Conservation (phyloP, 2,329 filamentous ascomycete genomes). For the Colletotrichum abscissum region DNA sequence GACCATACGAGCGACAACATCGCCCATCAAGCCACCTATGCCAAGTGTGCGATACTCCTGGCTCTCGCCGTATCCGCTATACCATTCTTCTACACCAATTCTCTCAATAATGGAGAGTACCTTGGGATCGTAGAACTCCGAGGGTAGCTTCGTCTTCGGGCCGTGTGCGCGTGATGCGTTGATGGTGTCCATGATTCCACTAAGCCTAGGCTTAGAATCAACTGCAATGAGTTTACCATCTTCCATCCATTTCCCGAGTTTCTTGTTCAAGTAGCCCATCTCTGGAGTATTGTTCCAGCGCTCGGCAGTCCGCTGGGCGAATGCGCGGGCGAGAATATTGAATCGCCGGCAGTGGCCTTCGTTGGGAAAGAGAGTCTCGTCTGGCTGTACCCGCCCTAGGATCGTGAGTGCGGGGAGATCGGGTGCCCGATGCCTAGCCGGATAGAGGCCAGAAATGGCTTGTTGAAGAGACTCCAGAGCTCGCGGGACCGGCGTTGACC, state of each 20-base stretch:
- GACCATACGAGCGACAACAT: constrained; percentile 82
- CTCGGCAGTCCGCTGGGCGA: constrained; percentile 76
- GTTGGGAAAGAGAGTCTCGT: constrained; percentile 86
- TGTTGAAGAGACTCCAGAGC: constrained; percentile 84
- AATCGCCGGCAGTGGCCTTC: constrained; percentile 78
- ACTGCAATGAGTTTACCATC: constrained; percentile 77
- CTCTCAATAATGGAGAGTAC: constrained; percentile 76
- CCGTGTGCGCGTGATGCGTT: constrained; percentile 91
- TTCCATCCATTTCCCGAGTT: constrained; percentile 89
- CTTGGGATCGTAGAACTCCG: constrained; percentile 87
- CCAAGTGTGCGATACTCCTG: constrained; percentile 89
- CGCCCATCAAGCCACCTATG: constrained; percentile 86
- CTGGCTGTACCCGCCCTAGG: constrained; percentile 67
- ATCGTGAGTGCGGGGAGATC: constrained; percentile 72
- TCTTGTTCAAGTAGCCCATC: constrained; percentile 83
- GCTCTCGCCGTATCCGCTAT: constrained; percentile 84
- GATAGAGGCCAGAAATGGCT: constrained; percentile 80
- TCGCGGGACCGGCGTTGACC: constrained; percentile 79
- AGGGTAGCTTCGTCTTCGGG: constrained; percentile 79
- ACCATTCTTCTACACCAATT: constrained; percentile 94
- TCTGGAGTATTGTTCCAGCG: constrained; percentile 82
- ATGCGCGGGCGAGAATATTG: constrained; percentile 74
- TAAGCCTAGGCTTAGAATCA: constrained; percentile 84
- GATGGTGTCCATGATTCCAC: constrained; percentile 93
- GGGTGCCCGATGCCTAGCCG: constrained; percentile 56